A percentile compares a stretch with the other conserved stretches of the same genome.
phyloP scores from a whole-genome alignment of 371 early-diverging fungal genomes.

The Rhizopus sp. region DNA sequence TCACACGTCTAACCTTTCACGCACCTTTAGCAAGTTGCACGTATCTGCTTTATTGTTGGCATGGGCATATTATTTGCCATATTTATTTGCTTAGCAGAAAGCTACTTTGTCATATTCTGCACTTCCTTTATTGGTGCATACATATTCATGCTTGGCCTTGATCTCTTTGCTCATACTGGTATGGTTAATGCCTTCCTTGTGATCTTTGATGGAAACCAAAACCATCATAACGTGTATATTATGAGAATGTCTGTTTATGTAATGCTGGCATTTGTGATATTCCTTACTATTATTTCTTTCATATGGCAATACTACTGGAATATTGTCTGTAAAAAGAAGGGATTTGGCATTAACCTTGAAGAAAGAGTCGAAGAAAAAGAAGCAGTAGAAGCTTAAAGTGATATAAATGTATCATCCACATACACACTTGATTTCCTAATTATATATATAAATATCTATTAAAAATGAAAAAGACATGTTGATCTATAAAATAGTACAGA shows the following conservation, averaged over 20 bases:
- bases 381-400: background rate
- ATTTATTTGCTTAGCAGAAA: constrained; percentile 38
- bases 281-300: constrained; percentile 33
- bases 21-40: constrained; percentile 39
- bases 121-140: constrained; percentile 54
- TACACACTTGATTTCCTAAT: no score
- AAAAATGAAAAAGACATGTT: no score
- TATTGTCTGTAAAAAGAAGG: constrained; percentile 30
- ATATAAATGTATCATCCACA: no score
- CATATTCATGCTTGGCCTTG: constrained; percentile 53
- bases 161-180: constrained; percentile 57
- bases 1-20: background rate
- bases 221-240: constrained; percentile 42
- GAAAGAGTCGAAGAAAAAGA: constrained; percentile 16
- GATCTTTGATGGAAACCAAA: constrained; percentile 46
- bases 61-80: constrained; percentile 44
- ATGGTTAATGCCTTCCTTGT: constrained; percentile 47
- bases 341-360: constrained; percentile 44
- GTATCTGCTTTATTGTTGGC: constrained; percentile 51
- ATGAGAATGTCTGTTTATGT: constrained; percentile 38
- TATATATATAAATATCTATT: no score
- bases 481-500: no score
- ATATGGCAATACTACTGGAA: constrained; percentile 55
- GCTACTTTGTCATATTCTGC: constrained; percentile 42
- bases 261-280: constrained; percentile 43